Base-by-base conservation (phyloP, 73 alveolate genomes). In the Tetrahymena thermophila region DNA sequence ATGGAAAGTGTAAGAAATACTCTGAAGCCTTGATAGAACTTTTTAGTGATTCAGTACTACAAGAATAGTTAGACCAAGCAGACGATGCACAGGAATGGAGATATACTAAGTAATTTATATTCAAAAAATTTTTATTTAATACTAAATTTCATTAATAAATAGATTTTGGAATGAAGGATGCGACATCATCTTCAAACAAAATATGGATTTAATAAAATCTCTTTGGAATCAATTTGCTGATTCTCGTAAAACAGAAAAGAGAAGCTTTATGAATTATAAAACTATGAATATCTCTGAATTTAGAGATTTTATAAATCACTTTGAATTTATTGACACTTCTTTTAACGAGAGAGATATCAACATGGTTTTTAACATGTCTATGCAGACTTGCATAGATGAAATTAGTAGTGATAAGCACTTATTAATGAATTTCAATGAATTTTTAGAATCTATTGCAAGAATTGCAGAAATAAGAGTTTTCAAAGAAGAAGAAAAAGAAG, bases 401-500 rank as follows among this genome's bases (percentile, higher is more conserved):
- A 38, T 95, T n/a, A 89, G 37, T 95, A 35, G 34, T 11, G 97
- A 95, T 89, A 95, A 93, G 84, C 85, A 42, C 23, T 50, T 95
- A 34, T 50, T 85, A 11, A 95, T 95, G 97, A 89, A 85, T 35
- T 95, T n/a, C 40, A 23, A 95, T 85, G 97, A 95, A 31, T 95
- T 95, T n/a, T 94, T 95, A 34, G 97, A 95, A 37, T 94, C 97
- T 1, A 42, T 95, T 13, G 97, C 97, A 19, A 43, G 97, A 85
- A 94, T 95, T 35, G 97, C 95, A 35, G 97, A 95, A 50, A 95
- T 71, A 4, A 71, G 89, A 31, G 23, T 71, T 71, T 71, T 71
- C 23, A 71, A 71, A 31, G 89, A 71, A 25, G 89, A 71, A 71
- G 89, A 71, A 71, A 71, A 71, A 28, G 89, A 71, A 25, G 89